A percentile compares a stretch with the other conserved stretches of the same genome.
phyloP scores from a whole-genome alignment of 495 filamentous ascomycete species.

The Sphaerosporella brunnea region DNA sequence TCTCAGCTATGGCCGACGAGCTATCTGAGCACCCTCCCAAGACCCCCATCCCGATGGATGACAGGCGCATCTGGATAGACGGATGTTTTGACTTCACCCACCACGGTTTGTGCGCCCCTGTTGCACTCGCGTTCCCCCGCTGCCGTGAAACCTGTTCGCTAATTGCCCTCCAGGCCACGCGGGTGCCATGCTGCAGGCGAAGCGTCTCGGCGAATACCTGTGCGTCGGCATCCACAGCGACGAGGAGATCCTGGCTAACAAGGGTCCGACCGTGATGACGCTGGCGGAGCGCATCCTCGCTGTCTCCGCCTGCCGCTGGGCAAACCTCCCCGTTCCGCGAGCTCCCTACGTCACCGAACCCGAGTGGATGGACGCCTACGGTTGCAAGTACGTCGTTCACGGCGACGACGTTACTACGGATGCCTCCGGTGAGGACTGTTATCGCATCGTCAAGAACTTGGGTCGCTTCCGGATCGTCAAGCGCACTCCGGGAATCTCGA shows the following conservation, averaged over 20 bases:
- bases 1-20: slow-evolving; percentile 11
- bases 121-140: not conserved
- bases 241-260: slow-evolving; percentile 84
- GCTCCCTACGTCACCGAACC: slow-evolving; percentile 92
- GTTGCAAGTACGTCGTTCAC: slow-evolving; percentile 82
- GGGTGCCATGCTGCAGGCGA: slow-evolving; percentile 88
- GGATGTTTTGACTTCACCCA: slow-evolving; percentile 98
- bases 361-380: slow-evolving; percentile 84
- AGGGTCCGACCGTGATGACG: slow-evolving; percentile 95
- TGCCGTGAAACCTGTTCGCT: too few relatives aligned
- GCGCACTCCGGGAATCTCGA: slow-evolving; percentile 89
- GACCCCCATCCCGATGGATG: slow-evolving; percentile 23
- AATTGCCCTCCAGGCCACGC: slow-evolving; percentile 51
- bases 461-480: slow-evolving; percentile 86
- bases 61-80: slow-evolving; percentile 86
- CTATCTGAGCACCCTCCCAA: slow-evolving; percentile 16
- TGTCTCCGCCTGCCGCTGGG: slow-evolving; percentile 88
- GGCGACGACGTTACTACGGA: slow-evolving; percentile 82
- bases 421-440: slow-evolving; percentile 78
- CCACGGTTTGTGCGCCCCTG: slow-evolving; percentile 44
- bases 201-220: slow-evolving; percentile 67
- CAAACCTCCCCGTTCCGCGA: slow-evolving; percentile 58
- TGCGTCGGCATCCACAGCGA: slow-evolving; percentile 88
- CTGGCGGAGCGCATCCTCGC: slow-evolving; percentile 73
- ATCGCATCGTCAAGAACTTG: slow-evolving; percentile 85